Percentiles rank a stretch among this genome's conserved stretches.
Evolutionary conservation across 73 alveolate species (phyloP).

Genomic region (Blepharisma japonicum): DNA sequence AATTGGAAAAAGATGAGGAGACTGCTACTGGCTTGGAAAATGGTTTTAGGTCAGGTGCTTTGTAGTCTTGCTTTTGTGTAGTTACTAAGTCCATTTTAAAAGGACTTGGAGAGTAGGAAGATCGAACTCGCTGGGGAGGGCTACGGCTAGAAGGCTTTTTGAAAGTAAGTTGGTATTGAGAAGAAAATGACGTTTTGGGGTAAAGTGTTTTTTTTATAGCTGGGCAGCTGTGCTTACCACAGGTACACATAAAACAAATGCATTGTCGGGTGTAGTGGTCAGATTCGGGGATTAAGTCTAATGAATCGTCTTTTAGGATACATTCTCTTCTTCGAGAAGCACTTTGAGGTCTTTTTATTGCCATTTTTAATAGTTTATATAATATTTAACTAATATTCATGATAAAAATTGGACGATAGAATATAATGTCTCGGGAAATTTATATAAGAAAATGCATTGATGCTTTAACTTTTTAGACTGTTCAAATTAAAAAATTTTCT

Average conservation of each 20-base stretch:
- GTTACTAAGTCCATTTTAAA: slow-evolving; percentile 12
- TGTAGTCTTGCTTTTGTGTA: neutral
- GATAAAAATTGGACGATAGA: too few relatives aligned
- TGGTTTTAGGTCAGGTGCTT: neutral
- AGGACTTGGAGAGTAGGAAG: neutral
- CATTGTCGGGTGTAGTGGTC: neutral
- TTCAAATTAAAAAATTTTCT: too few relatives aligned
- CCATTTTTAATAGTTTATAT: too few relatives aligned
- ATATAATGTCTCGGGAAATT: too few relatives aligned
- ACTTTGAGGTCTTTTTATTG: neutral
- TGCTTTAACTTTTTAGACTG: too few relatives aligned
- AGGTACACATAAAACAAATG: slow-evolving; percentile 10
- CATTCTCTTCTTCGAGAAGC: neutral
- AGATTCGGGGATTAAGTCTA: slow-evolving; percentile 16
- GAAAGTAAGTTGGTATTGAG: neutral
- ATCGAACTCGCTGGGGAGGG: neutral
- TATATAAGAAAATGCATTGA: too few relatives aligned
- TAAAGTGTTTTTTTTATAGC: neutral
- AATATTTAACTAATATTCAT: too few relatives aligned
- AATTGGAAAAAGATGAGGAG: neutral
- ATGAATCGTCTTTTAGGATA: neutral
- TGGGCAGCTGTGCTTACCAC: slow-evolving; percentile 27
- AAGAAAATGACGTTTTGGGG: neutral
- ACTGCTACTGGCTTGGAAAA: neutral
- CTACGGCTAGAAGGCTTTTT: neutral